Percentiles rank a stretch among this genome's conserved stretches.
phyloP scores from a whole-genome alignment of 164 flowering plant genomes.

The Euptelea pleiosperma region DNA sequence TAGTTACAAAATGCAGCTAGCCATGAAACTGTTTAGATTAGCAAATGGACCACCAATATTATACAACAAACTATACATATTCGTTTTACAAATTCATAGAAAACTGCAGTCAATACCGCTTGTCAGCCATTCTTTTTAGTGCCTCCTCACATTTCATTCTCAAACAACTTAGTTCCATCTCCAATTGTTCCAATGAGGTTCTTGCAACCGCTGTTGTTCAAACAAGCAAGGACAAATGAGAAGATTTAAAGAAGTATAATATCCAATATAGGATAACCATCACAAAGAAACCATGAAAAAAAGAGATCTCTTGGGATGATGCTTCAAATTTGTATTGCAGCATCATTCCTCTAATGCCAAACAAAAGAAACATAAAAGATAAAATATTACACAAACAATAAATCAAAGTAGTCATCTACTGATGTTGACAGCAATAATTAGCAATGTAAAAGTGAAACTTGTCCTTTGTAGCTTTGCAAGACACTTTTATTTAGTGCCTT shows the following conservation, averaged over 20 bases:
- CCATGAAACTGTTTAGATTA: too few species aligned
- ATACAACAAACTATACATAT: neutral
- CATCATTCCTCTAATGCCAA: too few species aligned
- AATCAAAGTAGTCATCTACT: too few species aligned
- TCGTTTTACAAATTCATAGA: neutral
- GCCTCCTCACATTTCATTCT: constrained; percentile 31
- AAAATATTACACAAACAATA: too few species aligned
- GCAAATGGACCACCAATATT: too few species aligned
- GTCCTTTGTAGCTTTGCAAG: too few species aligned
- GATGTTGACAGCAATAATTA: too few species aligned
- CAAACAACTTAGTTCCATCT: constrained; percentile 31
- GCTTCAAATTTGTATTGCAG: neutral
- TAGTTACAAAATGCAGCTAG: too few species aligned
- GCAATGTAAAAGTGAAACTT: too few species aligned
- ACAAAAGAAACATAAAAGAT: too few species aligned
- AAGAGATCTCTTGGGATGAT: neutral
- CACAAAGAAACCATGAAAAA: neutral
- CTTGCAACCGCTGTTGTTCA: constrained; percentile 30
- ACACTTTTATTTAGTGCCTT: too few species aligned
- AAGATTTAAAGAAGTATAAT: neutral
- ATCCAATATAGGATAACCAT: neutral
- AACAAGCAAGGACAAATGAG: neutral
- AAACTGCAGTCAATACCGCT: constrained; percentile 28
- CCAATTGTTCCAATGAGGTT: constrained; percentile 35
- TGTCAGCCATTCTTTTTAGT: constrained; percentile 23